Conservation (phyloP, 2,329 filamentous ascomycete species). For the Fusarium setosum region DNA sequence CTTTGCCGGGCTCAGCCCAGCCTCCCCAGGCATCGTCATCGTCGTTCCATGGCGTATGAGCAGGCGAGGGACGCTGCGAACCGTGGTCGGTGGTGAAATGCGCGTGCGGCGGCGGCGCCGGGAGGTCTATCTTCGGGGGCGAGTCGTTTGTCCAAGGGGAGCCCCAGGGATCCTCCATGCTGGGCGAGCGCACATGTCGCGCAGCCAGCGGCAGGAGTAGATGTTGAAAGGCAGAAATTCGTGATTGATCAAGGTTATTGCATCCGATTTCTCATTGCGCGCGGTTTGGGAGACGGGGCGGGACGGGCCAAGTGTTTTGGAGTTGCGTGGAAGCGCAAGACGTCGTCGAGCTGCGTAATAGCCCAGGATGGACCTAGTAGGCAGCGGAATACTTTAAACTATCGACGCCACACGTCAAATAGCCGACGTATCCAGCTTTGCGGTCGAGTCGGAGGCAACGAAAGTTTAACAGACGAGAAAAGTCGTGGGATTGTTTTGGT, state of each 20-base stretch:
- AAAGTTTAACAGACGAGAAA: slow-evolving; percentile 2
- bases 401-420: slow-evolving; percentile 10
- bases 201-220: slow-evolving; percentile 26
- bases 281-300: slow-evolving; percentile 13
- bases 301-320: slow-evolving; percentile 20
- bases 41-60: slow-evolving; percentile 46
- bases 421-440: background rate
- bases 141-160: slow-evolving; percentile 65
- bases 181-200: slow-evolving; percentile 50
- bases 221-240: background rate
- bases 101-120: slow-evolving; percentile 46
- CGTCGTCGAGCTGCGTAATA: slow-evolving; percentile 28
- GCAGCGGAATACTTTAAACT: slow-evolving; percentile 19
- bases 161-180: slow-evolving; percentile 73
- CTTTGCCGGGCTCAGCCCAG: slow-evolving; percentile 47
- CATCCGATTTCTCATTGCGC: slow-evolving; percentile 35
- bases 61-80: slow-evolving; percentile 39
- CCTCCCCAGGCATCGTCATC: slow-evolving; percentile 51
- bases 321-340: slow-evolving; percentile 20
- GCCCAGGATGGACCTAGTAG: background rate
- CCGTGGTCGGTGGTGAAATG: slow-evolving; percentile 45
- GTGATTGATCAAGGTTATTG: slow-evolving; percentile 17
- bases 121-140: slow-evolving; percentile 51
- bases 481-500: slow-evolving; percentile 25
- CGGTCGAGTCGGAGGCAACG: background rate